Base-by-base conservation (phyloP, 2,329 filamentous ascomycete genomes). In the Neopestalotiopsis sp. region DNA sequence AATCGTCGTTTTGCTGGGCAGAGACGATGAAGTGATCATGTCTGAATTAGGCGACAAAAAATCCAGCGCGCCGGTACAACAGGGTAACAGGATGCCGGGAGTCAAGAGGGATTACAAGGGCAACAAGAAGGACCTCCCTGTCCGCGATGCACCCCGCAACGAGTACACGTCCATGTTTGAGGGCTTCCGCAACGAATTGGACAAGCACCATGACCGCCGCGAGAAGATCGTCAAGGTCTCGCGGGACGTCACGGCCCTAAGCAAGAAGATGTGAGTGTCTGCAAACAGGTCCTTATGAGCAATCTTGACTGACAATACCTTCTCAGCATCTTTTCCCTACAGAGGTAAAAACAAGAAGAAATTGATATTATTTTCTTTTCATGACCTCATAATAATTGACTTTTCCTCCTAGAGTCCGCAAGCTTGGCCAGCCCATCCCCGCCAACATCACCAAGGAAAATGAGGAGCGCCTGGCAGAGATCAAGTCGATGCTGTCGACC, bases 171-270 rank as follows among this genome's bases (percentile, higher is more conserved):
- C 90, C 73, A 94, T 98, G 87, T 99, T 99, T 79, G 92, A 94
- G 79, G 83, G 80, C 7, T 97, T 98, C 79, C 91, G 95, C 65
- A 87, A 92, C 76, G 95, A 98, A 81, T 86, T 99, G 34, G 96
- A 99, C 77, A 90, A 96, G 81, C 95, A 98, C 79, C 94, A 99
- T 80, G 96, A 98, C 81, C 91, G 96, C 17, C 89, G 94, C 68
- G 95, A 98, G 83, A 89, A 92, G 66, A 90, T 97, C 74, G 93
- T 97, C 77, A 99, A 98, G 84, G 92, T 91, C 2, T 97, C 94
- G 9, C 87, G 95, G 71, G 96, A 99, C 79, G 93, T 99, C 69
- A 99, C 96, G 6, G 94, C 94, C 0, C 85, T 94, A 67, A 97
- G 94, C 81, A 99, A 99, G 86, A 99, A 98, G 84, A 97, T 98